Conservation (phyloP, 805 yeast genomes). For the Diddensiella santjacobensis region DNA sequence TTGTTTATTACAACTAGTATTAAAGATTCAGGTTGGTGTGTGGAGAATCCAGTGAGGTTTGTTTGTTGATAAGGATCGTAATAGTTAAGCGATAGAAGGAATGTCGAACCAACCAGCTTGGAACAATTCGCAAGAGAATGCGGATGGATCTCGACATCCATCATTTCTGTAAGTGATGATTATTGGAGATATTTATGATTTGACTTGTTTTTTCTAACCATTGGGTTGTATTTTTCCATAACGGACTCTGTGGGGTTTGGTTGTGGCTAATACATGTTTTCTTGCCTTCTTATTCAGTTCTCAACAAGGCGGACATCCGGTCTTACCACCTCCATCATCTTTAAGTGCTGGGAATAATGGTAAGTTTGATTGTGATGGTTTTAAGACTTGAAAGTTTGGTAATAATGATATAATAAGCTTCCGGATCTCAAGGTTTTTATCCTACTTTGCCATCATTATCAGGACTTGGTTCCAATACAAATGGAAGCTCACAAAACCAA, state of each 20-base stretch:
- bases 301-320: constrained; percentile 32
- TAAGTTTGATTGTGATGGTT: constrained; percentile 5
- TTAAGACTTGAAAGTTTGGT: constrained; percentile 15
- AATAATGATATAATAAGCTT: constrained; percentile 2
- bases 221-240: not conserved
- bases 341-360: constrained; percentile 17
- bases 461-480: constrained; percentile 21
- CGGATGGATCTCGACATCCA: constrained; percentile 22
- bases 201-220: not conserved
- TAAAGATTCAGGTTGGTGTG: too few species aligned
- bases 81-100: not conserved
- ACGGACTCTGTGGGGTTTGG: not conserved
- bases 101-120: constrained; percentile 17
- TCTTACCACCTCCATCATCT: constrained; percentile 33
- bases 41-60: too few species aligned
- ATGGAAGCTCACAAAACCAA: constrained; percentile 20
- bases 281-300: constrained; percentile 20
- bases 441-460: constrained; percentile 31
- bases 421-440: constrained; percentile 22
- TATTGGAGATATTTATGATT: not conserved
- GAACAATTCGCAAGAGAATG: constrained; percentile 14
- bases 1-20: too few species aligned
- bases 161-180: constrained; percentile 28
- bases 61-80: too few species aligned
- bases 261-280: constrained; percentile 3